Percentiles rank a stretch among this genome's conserved stretches.
Conservation (phyloP, 495 filamentous ascomycete genomes). For the Hyphodiscus hymeniophilus region DNA sequence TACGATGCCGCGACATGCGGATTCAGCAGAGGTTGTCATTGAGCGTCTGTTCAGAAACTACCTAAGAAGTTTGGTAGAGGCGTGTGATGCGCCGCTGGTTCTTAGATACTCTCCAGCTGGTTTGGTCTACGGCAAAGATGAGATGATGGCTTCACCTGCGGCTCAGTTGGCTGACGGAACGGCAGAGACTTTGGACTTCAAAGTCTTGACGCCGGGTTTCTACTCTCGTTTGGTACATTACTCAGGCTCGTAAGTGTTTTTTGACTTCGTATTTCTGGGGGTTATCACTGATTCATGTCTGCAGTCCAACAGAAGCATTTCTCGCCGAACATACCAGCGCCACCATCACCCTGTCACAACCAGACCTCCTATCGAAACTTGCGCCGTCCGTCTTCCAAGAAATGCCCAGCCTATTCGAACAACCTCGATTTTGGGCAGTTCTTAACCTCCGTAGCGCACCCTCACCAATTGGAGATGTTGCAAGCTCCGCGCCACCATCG, state of each 20-base stretch:
- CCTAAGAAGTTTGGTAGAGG: constrained; percentile 36
- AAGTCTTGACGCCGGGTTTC: constrained; percentile 49
- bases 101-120: constrained; percentile 44
- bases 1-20: constrained; percentile 41
- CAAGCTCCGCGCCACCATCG: too few relatives aligned
- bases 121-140: constrained; percentile 24
- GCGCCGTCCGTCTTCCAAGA: too few relatives aligned
- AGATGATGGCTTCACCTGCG: constrained; percentile 29
- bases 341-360: too few relatives aligned
- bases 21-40: constrained; percentile 33
- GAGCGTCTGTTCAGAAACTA: constrained; percentile 46
- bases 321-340: too few relatives aligned
- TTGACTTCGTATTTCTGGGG: too few relatives aligned
- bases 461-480: too few relatives aligned
- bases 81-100: constrained; percentile 28
- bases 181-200: constrained; percentile 34
- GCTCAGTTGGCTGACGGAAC: constrained; percentile 5
- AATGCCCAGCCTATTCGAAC: too few relatives aligned
- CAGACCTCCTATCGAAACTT: too few relatives aligned
- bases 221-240: constrained; percentile 30
- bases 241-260: too few relatives aligned
- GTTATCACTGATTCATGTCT: too few relatives aligned
- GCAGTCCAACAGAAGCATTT: too few relatives aligned
- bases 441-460: not conserved
- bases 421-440: not conserved